Evolutionary conservation across 208 protist genomes (phyloP), one percentile per base, ranked within the genome.

Genomic region (Wallacemonas sp.): DNA sequence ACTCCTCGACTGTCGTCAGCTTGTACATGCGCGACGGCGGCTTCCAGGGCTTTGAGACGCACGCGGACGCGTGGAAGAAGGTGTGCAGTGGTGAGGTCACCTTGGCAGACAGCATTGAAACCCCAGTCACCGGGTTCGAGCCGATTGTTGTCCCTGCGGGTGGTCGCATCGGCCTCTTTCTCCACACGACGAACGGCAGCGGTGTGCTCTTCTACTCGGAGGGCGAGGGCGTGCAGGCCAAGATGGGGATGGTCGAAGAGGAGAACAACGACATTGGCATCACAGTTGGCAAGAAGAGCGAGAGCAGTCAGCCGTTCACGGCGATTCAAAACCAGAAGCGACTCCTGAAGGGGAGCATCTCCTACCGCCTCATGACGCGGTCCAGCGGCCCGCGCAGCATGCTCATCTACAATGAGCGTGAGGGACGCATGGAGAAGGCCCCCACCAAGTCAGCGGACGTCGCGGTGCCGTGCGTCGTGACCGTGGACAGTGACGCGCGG

Each of bases 241-340:
- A 81, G 41, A 86, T 88, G 57, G 88, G 81, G 1, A 63, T 82
- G 33, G 70, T 97, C 23, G 85, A 86, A 57, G 84, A 94, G 63
- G 84, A 89, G 48, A 89, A 95, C 70, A 77, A 80, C 46, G 84
- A 92, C 71, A 86, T 97, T 65, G 89, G 89, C 61, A 95, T 97
- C 55, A 91, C 84, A 1, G 81, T 94, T 8, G 92, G 89, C 22
- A 97, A 94, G 67, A 90, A 85, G 67, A 89, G 85, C 52, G 87
- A 94, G 42, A 89, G 79, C 74, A 74, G 38, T 22, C 67, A 77
- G 39, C 89, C 89, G 7, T 95, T 93, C 66, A 64, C 69, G 10
- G 65, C 65, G 26, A 89, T 97, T 55, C 86, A 88, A 66, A 84
- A 86, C 59, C 79, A 92, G 46, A 90, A 86, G 61, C 76, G 86